phyloP scores from a whole-genome alignment of 352 stramenopile genomes.

The Pythium rhizo-oryzae region DNA sequence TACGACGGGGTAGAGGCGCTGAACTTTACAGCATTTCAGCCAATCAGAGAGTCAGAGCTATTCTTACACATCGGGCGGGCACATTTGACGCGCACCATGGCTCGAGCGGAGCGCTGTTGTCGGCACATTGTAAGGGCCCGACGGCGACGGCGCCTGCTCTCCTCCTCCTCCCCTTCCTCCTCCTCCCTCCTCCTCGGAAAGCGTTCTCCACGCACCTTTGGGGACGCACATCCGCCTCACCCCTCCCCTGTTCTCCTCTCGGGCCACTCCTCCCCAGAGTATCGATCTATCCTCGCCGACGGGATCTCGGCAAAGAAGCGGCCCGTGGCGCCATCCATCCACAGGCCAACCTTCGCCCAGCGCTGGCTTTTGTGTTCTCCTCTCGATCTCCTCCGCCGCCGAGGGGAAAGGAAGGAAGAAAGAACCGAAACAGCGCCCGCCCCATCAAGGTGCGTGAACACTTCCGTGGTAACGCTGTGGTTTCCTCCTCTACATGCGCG shows the following conservation, averaged over 20 bases:
- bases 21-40: neutral
- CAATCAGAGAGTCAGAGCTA: neutral
- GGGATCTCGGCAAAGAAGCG: neutral
- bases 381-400: neutral
- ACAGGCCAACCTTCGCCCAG: too few relatives aligned
- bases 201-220: neutral
- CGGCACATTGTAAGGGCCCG: slow-evolving; percentile 5
- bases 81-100: neutral
- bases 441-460: neutral
- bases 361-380: neutral
- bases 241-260: neutral
- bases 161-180: neutral
- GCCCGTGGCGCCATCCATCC: neutral
- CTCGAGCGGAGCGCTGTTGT: neutral
- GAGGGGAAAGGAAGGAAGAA: neutral
- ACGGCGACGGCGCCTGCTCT: neutral
- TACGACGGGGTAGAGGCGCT: slow-evolving; percentile 1
- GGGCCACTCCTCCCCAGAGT: neutral
- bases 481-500: neutral
- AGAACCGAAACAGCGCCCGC: neutral
- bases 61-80: neutral
- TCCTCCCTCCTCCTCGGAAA: neutral
- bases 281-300: neutral
- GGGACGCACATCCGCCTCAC: neutral
- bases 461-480: too few relatives aligned